Evolutionary conservation across 2,329 filamentous ascomycete species (phyloP).

Genomic region (Diplodia mutila): DNA sequence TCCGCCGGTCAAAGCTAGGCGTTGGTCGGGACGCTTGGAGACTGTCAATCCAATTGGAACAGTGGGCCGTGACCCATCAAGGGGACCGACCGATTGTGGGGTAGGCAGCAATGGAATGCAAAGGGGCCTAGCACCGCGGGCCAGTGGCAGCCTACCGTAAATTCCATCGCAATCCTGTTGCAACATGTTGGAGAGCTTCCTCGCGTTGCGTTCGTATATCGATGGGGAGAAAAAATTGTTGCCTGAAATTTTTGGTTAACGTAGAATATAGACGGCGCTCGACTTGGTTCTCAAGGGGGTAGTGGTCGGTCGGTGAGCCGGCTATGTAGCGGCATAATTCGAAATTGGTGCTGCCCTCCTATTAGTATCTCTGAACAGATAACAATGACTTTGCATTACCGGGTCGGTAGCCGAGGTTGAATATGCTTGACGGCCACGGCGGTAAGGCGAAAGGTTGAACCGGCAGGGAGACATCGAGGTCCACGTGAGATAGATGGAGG

Average conservation of each 20-base stretch:
- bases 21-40: slow-evolving; percentile 8
- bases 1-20: neutral
- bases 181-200: neutral
- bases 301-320: neutral
- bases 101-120: slow-evolving; percentile 14
- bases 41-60: neutral
- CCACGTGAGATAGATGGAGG: neutral
- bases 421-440: neutral
- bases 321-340: neutral
- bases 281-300: neutral
- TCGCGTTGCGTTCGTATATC: slow-evolving; percentile 9
- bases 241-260: neutral
- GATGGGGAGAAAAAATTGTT: neutral
- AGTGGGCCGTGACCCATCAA: neutral
- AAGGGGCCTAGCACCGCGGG: slow-evolving; percentile 5
- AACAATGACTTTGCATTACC: neutral
- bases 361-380: neutral
- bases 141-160: neutral
- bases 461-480: neutral
- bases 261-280: neutral
- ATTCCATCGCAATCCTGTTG: neutral
- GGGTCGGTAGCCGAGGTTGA: neutral
- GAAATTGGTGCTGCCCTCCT: too few species aligned
- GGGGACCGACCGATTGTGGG: neutral
- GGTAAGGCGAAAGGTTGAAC: neutral